phyloP scores from a whole-genome alignment of 805 yeast genomes.

The Blastobotrys americana region DNA sequence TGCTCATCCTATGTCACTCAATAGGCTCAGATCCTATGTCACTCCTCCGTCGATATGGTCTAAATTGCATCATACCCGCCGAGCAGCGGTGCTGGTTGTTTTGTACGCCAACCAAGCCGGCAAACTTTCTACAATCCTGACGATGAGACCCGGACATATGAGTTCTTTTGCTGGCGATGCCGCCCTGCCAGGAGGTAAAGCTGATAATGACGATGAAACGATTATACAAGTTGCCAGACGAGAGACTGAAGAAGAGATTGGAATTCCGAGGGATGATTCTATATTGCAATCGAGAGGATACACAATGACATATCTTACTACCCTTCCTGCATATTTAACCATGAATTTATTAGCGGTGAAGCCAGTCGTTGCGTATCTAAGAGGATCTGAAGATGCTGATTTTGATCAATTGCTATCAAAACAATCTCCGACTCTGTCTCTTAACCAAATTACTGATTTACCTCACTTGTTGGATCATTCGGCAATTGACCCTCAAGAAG shows the following conservation, averaged over 20 bases:
- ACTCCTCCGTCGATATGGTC: conserved; percentile 37
- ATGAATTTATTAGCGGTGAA: conserved; percentile 76
- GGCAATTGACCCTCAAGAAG: conserved; percentile 24
- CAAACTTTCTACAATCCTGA: conserved; percentile 69
- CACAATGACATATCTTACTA: conserved; percentile 50
- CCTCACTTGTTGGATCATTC: conserved; percentile 16
- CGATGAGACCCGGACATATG: conserved; percentile 65
- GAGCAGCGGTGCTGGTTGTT: conserved; percentile 74
- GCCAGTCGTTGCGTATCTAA: conserved; percentile 46
- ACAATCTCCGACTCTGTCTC: not conserved
- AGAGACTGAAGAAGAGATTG: conserved; percentile 85
- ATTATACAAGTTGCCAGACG: conserved; percentile 72
- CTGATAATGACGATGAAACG: conserved; percentile 56
- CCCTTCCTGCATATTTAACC: conserved; percentile 73
- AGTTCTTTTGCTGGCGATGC: conserved; percentile 81
- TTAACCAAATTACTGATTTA: conserved; percentile 12
- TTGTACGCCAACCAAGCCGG: conserved; percentile 58
- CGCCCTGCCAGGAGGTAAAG: conserved; percentile 90
- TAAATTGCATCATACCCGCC: conserved; percentile 52
- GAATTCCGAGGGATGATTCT: conserved; percentile 34
- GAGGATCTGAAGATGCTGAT: not conserved
- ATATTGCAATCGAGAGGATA: conserved; percentile 39
- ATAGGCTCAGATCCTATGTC: not conserved
- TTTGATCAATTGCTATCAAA: not conserved
- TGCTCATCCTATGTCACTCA: not conserved